A percentile compares a stretch with the other conserved stretches of the same genome.
Evolutionary conservation across 2,329 filamentous ascomycete genomes (phyloP).

Genomic region (Verticillium dahliae): DNA sequence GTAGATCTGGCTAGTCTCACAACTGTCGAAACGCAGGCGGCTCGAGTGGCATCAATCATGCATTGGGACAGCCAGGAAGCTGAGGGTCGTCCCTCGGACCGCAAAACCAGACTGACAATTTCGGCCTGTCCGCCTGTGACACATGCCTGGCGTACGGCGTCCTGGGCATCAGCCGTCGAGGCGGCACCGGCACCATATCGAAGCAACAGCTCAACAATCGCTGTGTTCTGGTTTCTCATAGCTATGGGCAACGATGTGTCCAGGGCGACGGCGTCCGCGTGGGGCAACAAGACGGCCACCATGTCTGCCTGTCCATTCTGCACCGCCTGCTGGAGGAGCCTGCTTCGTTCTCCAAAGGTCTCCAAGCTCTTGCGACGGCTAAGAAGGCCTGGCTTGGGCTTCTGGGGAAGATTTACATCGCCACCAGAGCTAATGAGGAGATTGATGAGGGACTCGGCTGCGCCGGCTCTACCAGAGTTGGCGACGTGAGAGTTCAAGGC

Average conservation of each 20-base stretch:
- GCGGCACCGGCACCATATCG: conserved; percentile 31
- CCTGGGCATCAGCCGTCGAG: conserved; percentile 38
- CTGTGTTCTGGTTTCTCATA: conserved; percentile 34
- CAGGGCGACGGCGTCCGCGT: conserved; percentile 43
- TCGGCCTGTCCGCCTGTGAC: conserved; percentile 35
- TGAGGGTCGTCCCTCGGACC: conserved; percentile 40
- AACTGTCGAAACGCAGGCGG: conserved; percentile 44
- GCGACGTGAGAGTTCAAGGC: conserved; percentile 42
- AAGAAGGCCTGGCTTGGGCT: conserved; percentile 40
- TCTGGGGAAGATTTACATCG: conserved; percentile 39
- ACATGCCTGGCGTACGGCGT: conserved; percentile 47
- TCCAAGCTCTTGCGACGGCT: conserved; percentile 44
- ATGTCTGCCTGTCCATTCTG: conserved; percentile 43
- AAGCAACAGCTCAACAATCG: conserved; percentile 40
- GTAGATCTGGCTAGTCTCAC: conserved; percentile 42
- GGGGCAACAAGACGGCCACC: conserved; percentile 45
- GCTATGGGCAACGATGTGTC: conserved; percentile 43
- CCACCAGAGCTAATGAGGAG: conserved; percentile 43
- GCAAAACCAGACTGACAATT: conserved; percentile 40
- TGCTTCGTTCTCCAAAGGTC: conserved; percentile 38
- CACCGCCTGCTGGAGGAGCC: conserved; percentile 44
- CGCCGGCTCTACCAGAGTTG: conserved; percentile 42
- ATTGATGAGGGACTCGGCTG: conserved; percentile 48
- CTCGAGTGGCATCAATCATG: conserved; percentile 43
- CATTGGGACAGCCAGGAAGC: conserved; percentile 37